Evolutionary conservation across 176 grass and related monocot species (phyloP), one percentile per base, ranked within the genome.

Genomic region (Zoysia pacifica): DNA sequence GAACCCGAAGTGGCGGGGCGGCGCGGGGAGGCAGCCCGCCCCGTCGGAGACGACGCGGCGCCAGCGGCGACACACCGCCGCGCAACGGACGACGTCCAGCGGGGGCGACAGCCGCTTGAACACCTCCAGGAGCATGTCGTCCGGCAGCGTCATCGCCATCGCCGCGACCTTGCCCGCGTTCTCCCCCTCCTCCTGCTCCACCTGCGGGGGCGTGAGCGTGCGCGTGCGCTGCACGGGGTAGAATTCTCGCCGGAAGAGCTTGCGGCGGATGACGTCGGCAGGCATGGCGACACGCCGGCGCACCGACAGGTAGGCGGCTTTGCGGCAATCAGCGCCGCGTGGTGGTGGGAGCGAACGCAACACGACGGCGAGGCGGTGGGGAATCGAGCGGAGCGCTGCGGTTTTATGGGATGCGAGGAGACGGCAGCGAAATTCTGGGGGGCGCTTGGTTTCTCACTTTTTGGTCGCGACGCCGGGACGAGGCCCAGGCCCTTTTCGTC

Each of bases 41-140:
- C 43, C 70, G 46, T 46, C 46, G 35, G 84, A 12, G 39, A 64
- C 3, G 39, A 79, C 9, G 52, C 74, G 69, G 0, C 74, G 77
- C 87, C 87, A 89, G 49, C 72, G 87, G 9, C 72, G 82, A 50
- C 65, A 85, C 2, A 89, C 87, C 4, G 77, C 77, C 6, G 58
- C 72, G 82, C 82, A 81, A 59, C 82, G 87, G 9, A 84, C 20
- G 43, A 77, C 49, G 65, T 70, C 59, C 3, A 18, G 16, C 42
- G 50, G 49, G 1, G 82, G 78, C 9, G 59, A 35, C n/a, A 89
- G 41, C 0, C 71, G 65, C 65, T 41, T 76, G 58, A 89, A 81
- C 16, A 89, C 82, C 66, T 81, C 87, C 0, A 85, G 35, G 1
- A 89, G 78, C 48, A 89, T 81, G 78, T 85, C 87, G 65, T 84